Evolutionary conservation across 495 filamentous ascomycete genomes (phyloP).

Genomic region (Apiosordaria backusii): DNA sequence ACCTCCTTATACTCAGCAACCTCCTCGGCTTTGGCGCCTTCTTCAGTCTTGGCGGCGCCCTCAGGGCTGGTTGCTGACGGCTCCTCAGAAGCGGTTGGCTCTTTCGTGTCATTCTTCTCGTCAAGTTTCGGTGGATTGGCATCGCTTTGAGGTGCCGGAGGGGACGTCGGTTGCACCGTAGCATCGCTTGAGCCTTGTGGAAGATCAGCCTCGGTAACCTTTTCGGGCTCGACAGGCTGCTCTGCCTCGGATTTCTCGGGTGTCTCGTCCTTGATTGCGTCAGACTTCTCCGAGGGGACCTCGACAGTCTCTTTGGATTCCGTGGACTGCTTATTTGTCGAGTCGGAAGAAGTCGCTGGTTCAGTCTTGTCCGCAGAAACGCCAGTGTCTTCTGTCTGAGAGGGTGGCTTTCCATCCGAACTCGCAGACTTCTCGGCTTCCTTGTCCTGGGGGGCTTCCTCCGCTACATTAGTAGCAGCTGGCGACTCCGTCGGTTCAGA

Average conservation of each 20-base stretch:
- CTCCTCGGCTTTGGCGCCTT: not conserved
- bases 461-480: not conserved
- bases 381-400: not conserved
- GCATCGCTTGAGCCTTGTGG: too few species aligned
- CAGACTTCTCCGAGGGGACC: not conserved
- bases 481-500: too few species aligned
- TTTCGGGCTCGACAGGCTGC: not conserved
- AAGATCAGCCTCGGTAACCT: not conserved
- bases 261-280: not conserved
- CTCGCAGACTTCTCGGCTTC: conserved; percentile 26
- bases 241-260: not conserved
- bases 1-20: not conserved
- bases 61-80: not conserved
- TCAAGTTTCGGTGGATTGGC: too few species aligned
- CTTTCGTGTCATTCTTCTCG: not conserved
- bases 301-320: not conserved
- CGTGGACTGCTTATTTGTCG: not conserved
- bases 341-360: not conserved
- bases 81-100: not conserved
- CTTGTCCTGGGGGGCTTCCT: conserved; percentile 1
- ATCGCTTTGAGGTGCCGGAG: too few species aligned
- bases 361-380: not conserved
- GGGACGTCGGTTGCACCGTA: too few species aligned
- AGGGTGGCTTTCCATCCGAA: not conserved
- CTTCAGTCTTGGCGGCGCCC: not conserved